phyloP scores from a whole-genome alignment of 2,329 filamentous ascomycete genomes.

The Alternaria sp. region DNA sequence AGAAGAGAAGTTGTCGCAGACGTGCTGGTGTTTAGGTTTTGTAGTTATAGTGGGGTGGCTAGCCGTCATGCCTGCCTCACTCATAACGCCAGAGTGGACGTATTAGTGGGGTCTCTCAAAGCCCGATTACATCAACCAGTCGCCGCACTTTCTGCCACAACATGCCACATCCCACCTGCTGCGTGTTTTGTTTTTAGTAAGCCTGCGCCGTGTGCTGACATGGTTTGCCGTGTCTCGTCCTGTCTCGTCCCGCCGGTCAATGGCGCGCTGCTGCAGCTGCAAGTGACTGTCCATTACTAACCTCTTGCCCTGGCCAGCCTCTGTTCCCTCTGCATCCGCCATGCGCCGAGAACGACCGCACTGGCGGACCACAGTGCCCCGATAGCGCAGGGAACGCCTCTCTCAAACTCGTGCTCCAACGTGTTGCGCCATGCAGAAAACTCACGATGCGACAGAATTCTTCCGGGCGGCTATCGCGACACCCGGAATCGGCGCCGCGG shows the following conservation, averaged over 20 bases:
- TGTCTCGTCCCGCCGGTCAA: background rate
- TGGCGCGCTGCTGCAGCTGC: background rate
- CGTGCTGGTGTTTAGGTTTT: conserved; percentile 20
- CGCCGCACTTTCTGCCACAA: conserved; percentile 6
- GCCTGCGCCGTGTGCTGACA: conserved; percentile 5
- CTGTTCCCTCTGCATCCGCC: conserved; percentile 1
- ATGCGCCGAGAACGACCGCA: conserved; percentile 13
- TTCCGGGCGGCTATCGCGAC: conserved; percentile 29
- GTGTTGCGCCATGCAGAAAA: background rate
- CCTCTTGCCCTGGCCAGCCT: conserved; percentile 6
- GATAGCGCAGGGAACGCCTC: background rate
- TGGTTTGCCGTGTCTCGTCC: background rate
- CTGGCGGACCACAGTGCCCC: conserved; percentile 7
- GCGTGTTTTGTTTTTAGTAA: conserved; percentile 2
- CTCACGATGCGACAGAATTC: conserved; percentile 19
- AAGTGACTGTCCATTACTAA: conserved; percentile 17
- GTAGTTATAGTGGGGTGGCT: conserved; percentile 24
- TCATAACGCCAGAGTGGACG: conserved; percentile 11
- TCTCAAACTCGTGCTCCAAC: conserved; percentile 5
- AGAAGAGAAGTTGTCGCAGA: conserved; percentile 21
- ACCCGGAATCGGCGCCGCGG: conserved; percentile 31
- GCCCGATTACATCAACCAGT: conserved; percentile 21
- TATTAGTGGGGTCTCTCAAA: conserved; percentile 14
- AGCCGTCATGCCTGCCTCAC: conserved; percentile 16
- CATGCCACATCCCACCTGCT: conserved; percentile 1